Base-by-base conservation (phyloP, 805 yeast genomes). In the Tetrapisispora taiwanensis region DNA sequence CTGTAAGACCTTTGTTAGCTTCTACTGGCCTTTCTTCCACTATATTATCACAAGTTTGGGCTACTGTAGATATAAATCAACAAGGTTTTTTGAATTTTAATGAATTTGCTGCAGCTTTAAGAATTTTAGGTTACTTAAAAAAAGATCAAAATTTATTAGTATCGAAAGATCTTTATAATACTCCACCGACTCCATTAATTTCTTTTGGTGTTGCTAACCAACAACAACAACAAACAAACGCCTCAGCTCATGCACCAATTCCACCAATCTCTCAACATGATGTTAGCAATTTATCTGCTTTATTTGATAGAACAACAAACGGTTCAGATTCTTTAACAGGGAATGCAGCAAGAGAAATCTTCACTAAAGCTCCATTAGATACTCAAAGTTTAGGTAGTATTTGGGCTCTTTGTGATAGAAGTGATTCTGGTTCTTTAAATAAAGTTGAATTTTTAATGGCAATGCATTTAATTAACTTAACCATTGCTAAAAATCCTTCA, bases 31-130 rank as follows among this genome's bases (percentile, higher is more conserved):
- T 92, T 39, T 79, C 92, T 6, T 81, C 94, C 3, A 70, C 79
- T 15, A 67, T 75, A 27, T 70, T 92, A 30, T 95, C 96, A 9
- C 92, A 88, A 63, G 81, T 92, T 50, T 92, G 98, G 98, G 89
- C 84, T 62, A 61, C 84, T 30, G 88, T 95, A n/a, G 99, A 92
- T 65, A 74, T 76, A n/a, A 80, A 78, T 47, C 87, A 87, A 66
- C 73, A 79, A 50, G 99, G 99, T 0, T 84, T 81, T 56, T 70
- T 92, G 50, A 82, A 81, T 53, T 85, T 81, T 58, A 71, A 74
- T 45, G 90, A 89, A 22, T 92, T 92, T 64, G 76, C 84, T 49
- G 74, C 79, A 43, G 95, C 97, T 18, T 74, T 92, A 78, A 76
- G 99, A 60, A 69, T 87, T 52, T 84, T 92, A 55, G 95, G 94